phyloP scores from a whole-genome alignment of 2,329 filamentous ascomycete species.

The Periconia digitata region DNA sequence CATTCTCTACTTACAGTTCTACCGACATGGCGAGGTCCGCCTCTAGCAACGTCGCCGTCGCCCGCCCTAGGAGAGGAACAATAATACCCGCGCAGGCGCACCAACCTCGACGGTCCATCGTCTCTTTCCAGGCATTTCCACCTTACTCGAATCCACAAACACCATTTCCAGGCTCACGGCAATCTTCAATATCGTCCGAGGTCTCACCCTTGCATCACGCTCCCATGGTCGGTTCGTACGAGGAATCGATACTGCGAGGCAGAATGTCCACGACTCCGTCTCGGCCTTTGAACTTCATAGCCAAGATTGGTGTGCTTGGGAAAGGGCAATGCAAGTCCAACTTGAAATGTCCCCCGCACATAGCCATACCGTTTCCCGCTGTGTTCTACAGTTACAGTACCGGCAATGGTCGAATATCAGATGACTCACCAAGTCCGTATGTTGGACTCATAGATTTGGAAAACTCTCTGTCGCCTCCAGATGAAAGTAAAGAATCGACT shows the following conservation, averaged over 20 bases:
- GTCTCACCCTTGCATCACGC: constrained; percentile 80
- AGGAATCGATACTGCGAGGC: constrained; percentile 92
- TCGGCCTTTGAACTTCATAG: constrained; percentile 86
- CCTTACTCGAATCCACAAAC: constrained; percentile 47
- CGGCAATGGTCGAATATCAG: constrained; percentile 66
- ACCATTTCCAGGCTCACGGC: constrained; percentile 54
- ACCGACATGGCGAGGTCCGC: constrained; percentile 38
- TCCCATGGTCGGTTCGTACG: constrained; percentile 96
- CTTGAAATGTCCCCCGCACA: constrained; percentile 83
- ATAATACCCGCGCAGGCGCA: constrained; percentile 73
- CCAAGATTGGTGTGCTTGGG: constrained; percentile 91
- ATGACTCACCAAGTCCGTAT: constrained; percentile 93
- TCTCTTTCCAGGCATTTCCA: constrained; percentile 53
- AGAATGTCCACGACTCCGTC: constrained; percentile 97
- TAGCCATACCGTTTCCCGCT: constrained; percentile 86
- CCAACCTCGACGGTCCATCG: constrained; percentile 74
- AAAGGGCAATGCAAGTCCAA: constrained; percentile 85
- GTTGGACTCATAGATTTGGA: constrained; percentile 92
- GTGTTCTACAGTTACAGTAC: constrained; percentile 93
- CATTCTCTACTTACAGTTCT: constrained; percentile 55
- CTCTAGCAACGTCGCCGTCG: constrained; percentile 32
- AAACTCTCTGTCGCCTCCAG: constrained; percentile 65
- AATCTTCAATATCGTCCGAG: constrained; percentile 75
- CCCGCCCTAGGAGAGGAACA: constrained; percentile 58
- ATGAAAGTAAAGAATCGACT: constrained; percentile 43